Evolutionary conservation across 176 grass and related monocot species (phyloP).

Genomic region (Rhynchospora tenuis): DNA sequence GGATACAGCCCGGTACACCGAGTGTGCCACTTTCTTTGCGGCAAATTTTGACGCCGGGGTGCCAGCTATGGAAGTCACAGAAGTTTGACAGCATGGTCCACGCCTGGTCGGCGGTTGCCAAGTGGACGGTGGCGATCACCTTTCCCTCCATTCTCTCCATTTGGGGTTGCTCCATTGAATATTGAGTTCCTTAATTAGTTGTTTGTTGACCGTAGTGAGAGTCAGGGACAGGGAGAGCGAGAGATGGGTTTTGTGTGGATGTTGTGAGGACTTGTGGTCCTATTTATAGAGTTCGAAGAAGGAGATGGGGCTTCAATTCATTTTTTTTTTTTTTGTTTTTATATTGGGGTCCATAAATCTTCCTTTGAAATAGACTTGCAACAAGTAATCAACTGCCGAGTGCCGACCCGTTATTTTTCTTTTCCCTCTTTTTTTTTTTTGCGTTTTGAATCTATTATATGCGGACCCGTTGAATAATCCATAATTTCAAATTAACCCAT

Average conservation of each 20-base stretch:
- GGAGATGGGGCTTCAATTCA: background rate
- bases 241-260: background rate
- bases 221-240: background rate
- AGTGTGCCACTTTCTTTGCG: conserved; percentile 30
- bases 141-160: conserved; percentile 48
- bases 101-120: conserved; percentile 40
- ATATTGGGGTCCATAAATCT: background rate
- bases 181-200: background rate
- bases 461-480: no score
- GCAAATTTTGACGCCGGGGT: conserved; percentile 54
- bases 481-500: no score
- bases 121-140: conserved; percentile 31
- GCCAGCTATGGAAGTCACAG: conserved; percentile 63
- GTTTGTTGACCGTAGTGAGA: background rate
- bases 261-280: background rate
- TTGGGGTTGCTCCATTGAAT: background rate
- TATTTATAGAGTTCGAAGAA: conserved; percentile 1
- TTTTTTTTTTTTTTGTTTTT: background rate
- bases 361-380: background rate
- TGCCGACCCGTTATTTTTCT: background rate
- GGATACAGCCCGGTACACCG: conserved; percentile 37
- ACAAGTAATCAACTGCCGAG: background rate
- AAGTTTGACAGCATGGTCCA: conserved; percentile 80
- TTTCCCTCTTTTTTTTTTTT: no score
- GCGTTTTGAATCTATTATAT: no score